These are phyloP conservation scores for Xerocomellus amylosporus DNA, from an alignment of 768 basidiomycete genomes.

Conservation along the genomic window DNA sequence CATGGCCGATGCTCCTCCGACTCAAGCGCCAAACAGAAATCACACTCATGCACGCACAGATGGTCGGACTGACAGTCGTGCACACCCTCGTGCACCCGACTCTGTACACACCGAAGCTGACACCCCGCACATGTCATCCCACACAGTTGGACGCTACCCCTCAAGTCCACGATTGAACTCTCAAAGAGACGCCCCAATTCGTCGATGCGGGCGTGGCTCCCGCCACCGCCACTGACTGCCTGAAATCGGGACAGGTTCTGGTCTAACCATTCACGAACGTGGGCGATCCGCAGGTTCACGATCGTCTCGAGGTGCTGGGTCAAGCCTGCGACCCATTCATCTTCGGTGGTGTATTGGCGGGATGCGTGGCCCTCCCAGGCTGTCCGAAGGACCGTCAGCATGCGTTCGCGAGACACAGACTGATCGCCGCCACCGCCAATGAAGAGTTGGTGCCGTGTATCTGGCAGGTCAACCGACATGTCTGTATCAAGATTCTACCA, in stretches of 20 bases:
- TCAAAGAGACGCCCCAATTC: conserved; percentile 45
- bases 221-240: neutral
- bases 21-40: conserved; percentile 35
- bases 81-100: conserved; percentile 41
- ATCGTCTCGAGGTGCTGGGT: conserved; percentile 38
- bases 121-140: conserved; percentile 46
- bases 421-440: conserved; percentile 22
- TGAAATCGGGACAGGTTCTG: conserved; percentile 50
- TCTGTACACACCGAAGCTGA: conserved; percentile 46
- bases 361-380: conserved; percentile 17
- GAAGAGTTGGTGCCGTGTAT: conserved; percentile 39
- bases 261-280: conserved; percentile 51
- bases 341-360: conserved; percentile 21
- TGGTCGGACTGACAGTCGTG: conserved; percentile 56
- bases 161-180: conserved; percentile 42
- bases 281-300: conserved; percentile 42
- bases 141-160: conserved; percentile 47
- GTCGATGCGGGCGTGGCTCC: conserved; percentile 42
- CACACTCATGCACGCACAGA: conserved; percentile 42
- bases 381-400: conserved; percentile 12
- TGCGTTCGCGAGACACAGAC: conserved; percentile 14
- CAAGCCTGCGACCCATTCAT: conserved; percentile 41
- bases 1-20: conserved; percentile 37
- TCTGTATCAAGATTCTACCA: conserved; percentile 54
- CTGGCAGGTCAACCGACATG: conserved; percentile 34